Evolutionary conservation across 306 rosid species (phyloP).

Genomic region (Lathyrus tuberosus): DNA sequence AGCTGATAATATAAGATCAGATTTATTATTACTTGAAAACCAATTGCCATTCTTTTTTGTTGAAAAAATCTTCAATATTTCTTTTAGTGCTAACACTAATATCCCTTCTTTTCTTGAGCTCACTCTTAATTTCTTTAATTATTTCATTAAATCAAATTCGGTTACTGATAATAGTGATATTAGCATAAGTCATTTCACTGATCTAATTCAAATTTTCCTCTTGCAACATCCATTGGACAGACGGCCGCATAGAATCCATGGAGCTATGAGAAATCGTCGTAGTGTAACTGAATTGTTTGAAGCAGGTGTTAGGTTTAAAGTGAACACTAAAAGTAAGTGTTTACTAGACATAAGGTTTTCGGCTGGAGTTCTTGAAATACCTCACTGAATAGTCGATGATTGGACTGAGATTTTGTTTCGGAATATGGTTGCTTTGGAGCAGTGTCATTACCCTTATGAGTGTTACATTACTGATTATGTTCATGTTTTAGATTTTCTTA

Average conservation of each 20-base stretch:
- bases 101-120: conserved; percentile 33
- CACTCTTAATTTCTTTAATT: neutral
- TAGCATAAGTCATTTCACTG: conserved; percentile 42
- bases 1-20: neutral
- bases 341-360: too few species aligned
- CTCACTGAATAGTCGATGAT: too few species aligned
- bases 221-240: conserved; percentile 12
- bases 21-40: conserved; percentile 43
- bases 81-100: neutral
- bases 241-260: neutral
- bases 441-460: too few species aligned
- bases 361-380: too few species aligned
- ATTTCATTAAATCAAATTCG: conserved; percentile 22
- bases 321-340: too few species aligned
- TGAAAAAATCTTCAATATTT: neutral
- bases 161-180: neutral
- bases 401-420: too few species aligned
- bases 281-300: too few species aligned
- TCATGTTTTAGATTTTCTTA: too few species aligned
- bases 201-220: conserved; percentile 39
- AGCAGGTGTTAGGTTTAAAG: too few species aligned
- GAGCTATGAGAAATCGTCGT: neutral
- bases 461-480: too few species aligned
- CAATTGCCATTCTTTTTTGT: conserved; percentile 39
- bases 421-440: too few species aligned